Conservation (phyloP, 2,329 filamentous ascomycete species). For the Raffaelea ambrosiae region DNA sequence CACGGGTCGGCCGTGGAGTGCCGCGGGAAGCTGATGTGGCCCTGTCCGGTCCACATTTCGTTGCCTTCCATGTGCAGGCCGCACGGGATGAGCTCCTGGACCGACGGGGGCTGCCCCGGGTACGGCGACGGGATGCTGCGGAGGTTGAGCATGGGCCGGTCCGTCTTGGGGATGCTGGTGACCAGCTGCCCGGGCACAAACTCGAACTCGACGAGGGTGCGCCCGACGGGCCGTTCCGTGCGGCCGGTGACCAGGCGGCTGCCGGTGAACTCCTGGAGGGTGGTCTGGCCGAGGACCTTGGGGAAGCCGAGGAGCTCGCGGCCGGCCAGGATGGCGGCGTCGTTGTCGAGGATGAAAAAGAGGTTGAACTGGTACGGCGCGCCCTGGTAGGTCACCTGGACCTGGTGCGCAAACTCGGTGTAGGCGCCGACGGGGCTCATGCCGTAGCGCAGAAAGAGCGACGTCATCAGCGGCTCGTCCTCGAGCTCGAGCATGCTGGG, state of each 20-base stretch:
- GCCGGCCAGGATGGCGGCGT: constrained; percentile 1
- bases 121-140: constrained; percentile 2
- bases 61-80: not conserved
- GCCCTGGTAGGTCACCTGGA: not conserved
- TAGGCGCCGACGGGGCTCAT: constrained; percentile 2
- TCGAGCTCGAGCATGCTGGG: constrained; percentile 3
- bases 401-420: constrained; percentile 3
- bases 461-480: constrained; percentile 2
- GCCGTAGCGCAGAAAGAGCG: not conserved
- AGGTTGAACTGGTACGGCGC: not conserved
- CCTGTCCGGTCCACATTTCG: not conserved
- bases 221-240: not conserved
- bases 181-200: constrained; percentile 1
- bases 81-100: constrained; percentile 1
- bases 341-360: constrained; percentile 2
- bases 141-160: not conserved
- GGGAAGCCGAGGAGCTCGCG: constrained; percentile 2
- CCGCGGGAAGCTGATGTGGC: not conserved
- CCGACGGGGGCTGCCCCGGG: not conserved
- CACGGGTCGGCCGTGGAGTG: not conserved
- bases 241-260: not conserved
- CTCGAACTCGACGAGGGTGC: constrained; percentile 1
- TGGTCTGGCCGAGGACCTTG: not conserved
- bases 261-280: not conserved
- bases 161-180: not conserved